Percentiles rank a stretch among this genome's conserved stretches.
phyloP scores from a whole-genome alignment of 2,329 filamentous ascomycete species.

The Scedosporium apiospermum region DNA sequence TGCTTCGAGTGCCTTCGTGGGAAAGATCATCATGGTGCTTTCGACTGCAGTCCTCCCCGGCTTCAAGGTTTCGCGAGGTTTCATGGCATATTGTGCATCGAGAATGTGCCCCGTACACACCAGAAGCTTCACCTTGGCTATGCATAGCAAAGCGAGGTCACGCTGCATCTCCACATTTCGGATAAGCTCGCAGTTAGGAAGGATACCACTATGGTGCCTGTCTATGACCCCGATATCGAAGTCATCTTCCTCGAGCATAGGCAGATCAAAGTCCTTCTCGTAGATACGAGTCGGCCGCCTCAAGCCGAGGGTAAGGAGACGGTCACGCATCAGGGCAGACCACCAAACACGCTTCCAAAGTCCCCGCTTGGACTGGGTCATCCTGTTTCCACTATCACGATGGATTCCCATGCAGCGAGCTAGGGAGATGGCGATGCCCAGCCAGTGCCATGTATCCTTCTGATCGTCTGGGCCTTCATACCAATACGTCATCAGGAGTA shows the following conservation, averaged over 20 bases:
- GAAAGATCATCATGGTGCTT: slow-evolving; percentile 54
- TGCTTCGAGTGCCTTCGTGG: slow-evolving; percentile 52
- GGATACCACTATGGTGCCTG: neutral
- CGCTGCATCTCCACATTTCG: slow-evolving; percentile 31
- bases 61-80: slow-evolving; percentile 73
- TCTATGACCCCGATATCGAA: slow-evolving; percentile 46
- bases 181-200: slow-evolving; percentile 1
- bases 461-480: slow-evolving; percentile 62
- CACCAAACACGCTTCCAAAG: slow-evolving; percentile 64
- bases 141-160: slow-evolving; percentile 47
- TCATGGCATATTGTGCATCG: slow-evolving; percentile 60
- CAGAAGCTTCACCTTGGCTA: slow-evolving; percentile 57
- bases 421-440: slow-evolving; percentile 57
- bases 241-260: slow-evolving; percentile 55
- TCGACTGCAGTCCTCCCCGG: slow-evolving; percentile 38
- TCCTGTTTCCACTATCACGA: slow-evolving; percentile 54
- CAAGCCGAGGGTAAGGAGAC: slow-evolving; percentile 58
- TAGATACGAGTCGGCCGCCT: slow-evolving; percentile 57
- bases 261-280: slow-evolving; percentile 57
- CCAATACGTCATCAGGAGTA: slow-evolving; percentile 60
- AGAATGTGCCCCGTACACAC: slow-evolving; percentile 57
- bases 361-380: slow-evolving; percentile 44
- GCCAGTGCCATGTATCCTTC: slow-evolving; percentile 65
- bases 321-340: slow-evolving; percentile 60
- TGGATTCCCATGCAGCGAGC: slow-evolving; percentile 62